Percentiles rank a stretch among this genome's conserved stretches.
Conservation (phyloP, 345 rosid species). For the Mercurialis annua region DNA sequence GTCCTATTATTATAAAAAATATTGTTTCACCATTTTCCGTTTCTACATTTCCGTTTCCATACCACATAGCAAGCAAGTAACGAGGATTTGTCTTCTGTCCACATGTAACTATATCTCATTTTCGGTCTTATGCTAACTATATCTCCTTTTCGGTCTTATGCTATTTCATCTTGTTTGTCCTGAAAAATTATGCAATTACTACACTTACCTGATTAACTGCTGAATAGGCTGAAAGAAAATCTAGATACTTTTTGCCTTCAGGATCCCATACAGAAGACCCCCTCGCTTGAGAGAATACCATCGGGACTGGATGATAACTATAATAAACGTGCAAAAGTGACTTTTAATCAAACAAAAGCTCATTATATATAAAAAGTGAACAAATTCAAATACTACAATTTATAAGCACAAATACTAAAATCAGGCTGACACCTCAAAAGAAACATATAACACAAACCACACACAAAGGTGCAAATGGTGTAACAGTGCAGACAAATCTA, state of each 20-base stretch:
- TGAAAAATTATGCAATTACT: neutral
- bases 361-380: neutral
- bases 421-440: too few relatives aligned
- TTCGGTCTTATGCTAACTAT: neutral
- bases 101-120: too few relatives aligned
- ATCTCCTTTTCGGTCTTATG: neutral
- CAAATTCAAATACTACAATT: too few relatives aligned
- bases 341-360: neutral
- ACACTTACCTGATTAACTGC: constrained; percentile 83
- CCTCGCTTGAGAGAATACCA: constrained; percentile 88
- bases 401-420: too few relatives aligned
- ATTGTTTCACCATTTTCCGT: too few relatives aligned
- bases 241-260: constrained; percentile 86
- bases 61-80: too few relatives aligned
- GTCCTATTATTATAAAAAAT: too few relatives aligned
- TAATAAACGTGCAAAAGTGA: constrained; percentile 21
- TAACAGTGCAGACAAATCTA: too few relatives aligned
- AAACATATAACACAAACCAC: too few relatives aligned
- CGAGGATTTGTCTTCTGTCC: too few relatives aligned
- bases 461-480: too few relatives aligned
- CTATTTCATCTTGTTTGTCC: neutral
- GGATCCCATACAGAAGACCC: constrained; percentile 89
- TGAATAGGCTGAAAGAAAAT: constrained; percentile 90
- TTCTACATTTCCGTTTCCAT: too few relatives aligned
- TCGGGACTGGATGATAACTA: constrained; percentile 95